Base-by-base conservation (phyloP, 257 asterid genomes). In the Parsonsia alboflavescens region DNA sequence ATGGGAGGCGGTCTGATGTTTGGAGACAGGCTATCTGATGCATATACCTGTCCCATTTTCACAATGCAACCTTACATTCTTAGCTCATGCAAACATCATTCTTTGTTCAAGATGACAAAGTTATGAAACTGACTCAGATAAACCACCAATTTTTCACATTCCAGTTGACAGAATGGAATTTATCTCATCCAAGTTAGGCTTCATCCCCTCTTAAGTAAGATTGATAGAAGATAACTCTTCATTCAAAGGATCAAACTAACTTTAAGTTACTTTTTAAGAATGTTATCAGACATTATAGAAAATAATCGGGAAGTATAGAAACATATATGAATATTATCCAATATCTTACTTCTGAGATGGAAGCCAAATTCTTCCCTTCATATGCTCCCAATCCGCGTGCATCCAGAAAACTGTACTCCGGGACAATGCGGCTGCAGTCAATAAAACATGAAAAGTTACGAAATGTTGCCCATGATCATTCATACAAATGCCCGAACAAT, bases 371-470 rank as follows among this genome's bases (percentile, higher is more conserved):
- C 76, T 88, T 87, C 71, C 98, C 98, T 76, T 93, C 98, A 33
- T 87, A 93, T 7, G 97, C 96, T n/a, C 98, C 98, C 84, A 93
- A 76, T 74, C 97, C 98, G 28, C 97, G 96, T 81, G 98, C 98
- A 87, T 93, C 98, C 90, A 93, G 80, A 88, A 93, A 91, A 85
- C 97, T 93, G 79, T 93, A 91, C 80, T 91, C 97, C 0, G 98
- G 97, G 49, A 93, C 98, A 71, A 93, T 88, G 65, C 76, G 87
- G 74, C 98, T 89, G 86, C 84, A 85, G 7, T 10, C 75, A 73
- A 39, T n/a, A 19, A 50, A 42, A 44, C 36, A 45, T 21, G 39
- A 44, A 30, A 13, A 75, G 68, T 61, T 11, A 59, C 52, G n/a
- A 12, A 44, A 59, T 4, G 33, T 15, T 19, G 16, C 54, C 53